Conservation (phyloP, 805 yeast species). For the Hanseniaspora osmophila region DNA sequence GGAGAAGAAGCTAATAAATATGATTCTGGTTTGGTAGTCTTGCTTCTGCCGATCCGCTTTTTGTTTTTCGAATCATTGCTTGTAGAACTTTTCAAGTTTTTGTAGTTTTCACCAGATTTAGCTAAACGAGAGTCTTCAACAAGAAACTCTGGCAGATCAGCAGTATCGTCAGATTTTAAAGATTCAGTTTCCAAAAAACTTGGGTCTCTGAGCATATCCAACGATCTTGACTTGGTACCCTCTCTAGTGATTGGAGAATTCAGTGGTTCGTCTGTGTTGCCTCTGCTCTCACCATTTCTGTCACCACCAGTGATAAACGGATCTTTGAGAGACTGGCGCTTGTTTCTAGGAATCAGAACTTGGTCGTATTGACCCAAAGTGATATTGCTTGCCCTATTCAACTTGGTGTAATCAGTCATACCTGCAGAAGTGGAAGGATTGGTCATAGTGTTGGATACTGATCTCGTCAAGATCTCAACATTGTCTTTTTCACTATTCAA, state of each 20-base stretch:
- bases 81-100: neutral
- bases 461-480: neutral
- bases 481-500: neutral
- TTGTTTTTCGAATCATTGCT: neutral
- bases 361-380: neutral
- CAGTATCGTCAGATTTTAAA: slow-evolving; percentile 2
- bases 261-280: slow-evolving; percentile 34
- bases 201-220: slow-evolving; percentile 46
- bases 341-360: neutral
- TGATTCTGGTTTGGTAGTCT: no score
- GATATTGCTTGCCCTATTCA: neutral
- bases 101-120: neutral
- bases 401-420: neutral
- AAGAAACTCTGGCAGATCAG: neutral
- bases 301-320: no score
- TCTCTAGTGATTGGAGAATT: slow-evolving; percentile 1
- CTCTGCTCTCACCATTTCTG: slow-evolving; percentile 28
- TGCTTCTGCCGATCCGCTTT: no score
- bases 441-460: neutral
- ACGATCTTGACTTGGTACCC: slow-evolving; percentile 17
- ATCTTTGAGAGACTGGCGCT: no score
- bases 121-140: no score
- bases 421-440: neutral
- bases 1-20: no score
- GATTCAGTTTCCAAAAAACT: slow-evolving; percentile 46